A percentile compares a stretch with the other conserved stretches of the same genome.
Evolutionary conservation across 139 green algal species (phyloP).

Genomic region (Coelastrella sp.): DNA sequence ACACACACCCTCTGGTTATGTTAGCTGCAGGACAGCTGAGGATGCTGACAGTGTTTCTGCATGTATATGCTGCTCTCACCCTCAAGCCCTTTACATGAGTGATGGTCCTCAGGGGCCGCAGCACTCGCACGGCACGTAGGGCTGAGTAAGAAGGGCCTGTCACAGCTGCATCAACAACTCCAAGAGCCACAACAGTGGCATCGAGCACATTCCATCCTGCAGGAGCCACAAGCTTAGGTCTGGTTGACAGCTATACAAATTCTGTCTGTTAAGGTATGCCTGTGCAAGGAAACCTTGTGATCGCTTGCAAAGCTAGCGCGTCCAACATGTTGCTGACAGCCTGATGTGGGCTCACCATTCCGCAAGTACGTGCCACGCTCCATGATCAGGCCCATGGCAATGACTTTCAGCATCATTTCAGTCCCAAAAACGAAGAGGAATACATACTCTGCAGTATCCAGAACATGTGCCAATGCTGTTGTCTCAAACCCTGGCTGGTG

Average conservation of each 20-base stretch:
- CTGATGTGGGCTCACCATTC: conserved; percentile 58
- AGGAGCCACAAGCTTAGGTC: neutral
- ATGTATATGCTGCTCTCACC: conserved; percentile 50
- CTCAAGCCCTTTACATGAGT: conserved; percentile 63
- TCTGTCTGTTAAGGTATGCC: no score
- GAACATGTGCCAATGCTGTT: neutral
- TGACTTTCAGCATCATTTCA: conserved; percentile 75
- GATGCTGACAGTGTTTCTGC: no score
- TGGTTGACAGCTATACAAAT: no score
- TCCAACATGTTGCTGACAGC: no score
- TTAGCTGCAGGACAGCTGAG: neutral
- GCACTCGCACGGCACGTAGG: conserved; percentile 73
- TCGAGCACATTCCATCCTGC: conserved; percentile 71
- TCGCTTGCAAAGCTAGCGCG: no score
- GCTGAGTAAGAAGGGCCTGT: conserved; percentile 65
- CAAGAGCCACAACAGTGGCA: conserved; percentile 42
- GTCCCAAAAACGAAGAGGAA: conserved; percentile 69
- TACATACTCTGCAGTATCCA: conserved; percentile 56
- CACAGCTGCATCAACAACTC: conserved; percentile 52
- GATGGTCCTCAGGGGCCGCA: conserved; percentile 79
- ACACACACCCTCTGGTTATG: no score
- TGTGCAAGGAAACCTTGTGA: no score
- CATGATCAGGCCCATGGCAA: conserved; percentile 52
- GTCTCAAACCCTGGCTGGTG: conserved; percentile 50
- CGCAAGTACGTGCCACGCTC: conserved; percentile 63